phyloP scores from a whole-genome alignment of 495 filamentous ascomycete genomes.

The Podospora sp. region DNA sequence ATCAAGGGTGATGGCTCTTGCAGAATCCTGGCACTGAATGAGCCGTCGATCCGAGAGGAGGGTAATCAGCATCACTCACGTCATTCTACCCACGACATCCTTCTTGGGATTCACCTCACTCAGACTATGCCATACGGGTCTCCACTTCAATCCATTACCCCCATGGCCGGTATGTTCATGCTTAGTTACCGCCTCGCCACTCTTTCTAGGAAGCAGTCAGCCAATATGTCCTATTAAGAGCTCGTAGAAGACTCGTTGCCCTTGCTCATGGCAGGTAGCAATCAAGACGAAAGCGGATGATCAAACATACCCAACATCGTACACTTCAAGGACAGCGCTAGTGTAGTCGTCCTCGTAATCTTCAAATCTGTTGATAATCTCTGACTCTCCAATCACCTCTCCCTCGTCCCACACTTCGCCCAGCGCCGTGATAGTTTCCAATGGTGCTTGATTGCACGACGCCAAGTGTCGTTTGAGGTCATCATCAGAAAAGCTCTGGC shows the following conservation, averaged over 20 bases:
- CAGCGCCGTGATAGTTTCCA: constrained; percentile 39
- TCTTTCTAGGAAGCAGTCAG: background rate
- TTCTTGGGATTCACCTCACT: constrained; percentile 34
- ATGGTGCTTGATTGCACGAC: constrained; percentile 31
- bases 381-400: constrained; percentile 36
- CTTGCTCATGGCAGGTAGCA: no score
- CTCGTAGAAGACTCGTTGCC: no score
- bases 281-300: no score
- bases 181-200: constrained; percentile 8
- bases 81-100: constrained; percentile 54
- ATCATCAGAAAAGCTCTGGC: constrained; percentile 35
- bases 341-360: constrained; percentile 27
- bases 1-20: constrained; percentile 56
- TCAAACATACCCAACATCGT: constrained; percentile 50
- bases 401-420: constrained; percentile 38
- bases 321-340: constrained; percentile 52
- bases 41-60: background rate
- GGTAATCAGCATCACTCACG: constrained; percentile 30
- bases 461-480: constrained; percentile 44
- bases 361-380: constrained; percentile 22
- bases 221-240: background rate
- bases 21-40: constrained; percentile 34
- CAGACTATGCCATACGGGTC: constrained; percentile 47
- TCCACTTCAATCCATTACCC: constrained; percentile 29
- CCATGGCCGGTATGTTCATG: constrained; percentile 33